These are phyloP conservation scores for Globisporangium abappressorium DNA, from an alignment of 352 stramenopile species.

Conservation along the genomic window DNA sequence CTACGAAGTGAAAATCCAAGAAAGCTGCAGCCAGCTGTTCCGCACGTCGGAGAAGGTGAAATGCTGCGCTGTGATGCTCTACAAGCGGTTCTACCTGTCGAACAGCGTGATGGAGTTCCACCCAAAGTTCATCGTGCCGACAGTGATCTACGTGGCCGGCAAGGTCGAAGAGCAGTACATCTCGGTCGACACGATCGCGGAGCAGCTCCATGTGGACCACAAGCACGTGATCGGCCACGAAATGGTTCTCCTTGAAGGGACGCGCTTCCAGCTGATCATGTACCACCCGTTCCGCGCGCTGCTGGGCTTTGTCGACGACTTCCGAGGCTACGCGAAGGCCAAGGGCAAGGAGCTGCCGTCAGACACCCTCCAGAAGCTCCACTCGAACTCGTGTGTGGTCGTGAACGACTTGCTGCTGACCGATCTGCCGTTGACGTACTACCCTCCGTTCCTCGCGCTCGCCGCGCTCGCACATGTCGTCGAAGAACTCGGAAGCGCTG, in stretches of 20 bases:
- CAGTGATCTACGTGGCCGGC: conserved; percentile 84
- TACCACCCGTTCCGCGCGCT: conserved; percentile 85
- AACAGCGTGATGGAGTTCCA: conserved; percentile 90
- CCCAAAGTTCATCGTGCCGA: conserved; percentile 82
- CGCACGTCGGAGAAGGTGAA: conserved; percentile 87
- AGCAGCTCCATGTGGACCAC: conserved; percentile 81
- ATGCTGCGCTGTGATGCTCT: conserved; percentile 80
- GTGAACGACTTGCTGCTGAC: conserved; percentile 81
- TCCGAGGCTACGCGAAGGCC: conserved; percentile 69
- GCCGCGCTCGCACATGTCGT: conserved; percentile 53
- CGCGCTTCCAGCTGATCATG: conserved; percentile 89
- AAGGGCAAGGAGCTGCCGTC: conserved; percentile 57
- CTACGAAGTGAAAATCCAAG: conserved; percentile 81
- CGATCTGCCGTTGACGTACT: conserved; percentile 59
- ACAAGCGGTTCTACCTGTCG: conserved; percentile 88
- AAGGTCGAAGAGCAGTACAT: conserved; percentile 92
- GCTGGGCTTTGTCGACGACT: conserved; percentile 82
- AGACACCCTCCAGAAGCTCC: conserved; percentile 70
- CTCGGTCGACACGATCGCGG: conserved; percentile 78
- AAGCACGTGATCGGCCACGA: conserved; percentile 86
- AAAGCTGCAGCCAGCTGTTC: conserved; percentile 84
- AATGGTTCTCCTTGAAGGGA: conserved; percentile 84
- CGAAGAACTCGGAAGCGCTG: conserved; percentile 39
- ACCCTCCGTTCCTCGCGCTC: conserved; percentile 71
- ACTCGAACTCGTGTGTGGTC: conserved; percentile 65